Evolutionary conservation across 2,329 filamentous ascomycete species (phyloP).

Genomic region (Sporothrix pseudoabietina): DNA sequence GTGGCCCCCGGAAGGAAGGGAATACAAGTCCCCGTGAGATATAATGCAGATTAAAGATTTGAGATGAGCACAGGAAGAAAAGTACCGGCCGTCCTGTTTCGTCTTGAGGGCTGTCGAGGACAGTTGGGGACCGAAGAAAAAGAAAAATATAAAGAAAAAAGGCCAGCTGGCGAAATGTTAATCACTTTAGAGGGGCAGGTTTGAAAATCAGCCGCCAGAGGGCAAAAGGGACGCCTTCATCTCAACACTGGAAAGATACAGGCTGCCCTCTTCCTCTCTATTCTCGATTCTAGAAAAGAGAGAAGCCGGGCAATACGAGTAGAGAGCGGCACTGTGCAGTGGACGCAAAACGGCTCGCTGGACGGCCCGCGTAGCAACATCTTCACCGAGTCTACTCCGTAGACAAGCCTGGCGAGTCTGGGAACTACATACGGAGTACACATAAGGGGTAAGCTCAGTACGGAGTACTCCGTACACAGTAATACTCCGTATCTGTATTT

Average conservation of each 20-base stretch:
- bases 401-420: no score
- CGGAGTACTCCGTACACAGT: no score
- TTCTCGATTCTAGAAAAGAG: constrained; percentile 2
- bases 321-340: background rate
- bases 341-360: background rate
- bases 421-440: no score
- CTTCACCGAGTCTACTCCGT: background rate
- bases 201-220: background rate
- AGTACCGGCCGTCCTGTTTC: background rate
- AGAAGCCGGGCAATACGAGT: background rate
- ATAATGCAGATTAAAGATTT: background rate
- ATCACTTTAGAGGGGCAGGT: background rate
- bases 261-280: background rate
- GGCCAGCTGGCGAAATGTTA: background rate
- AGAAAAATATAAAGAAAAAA: no score
- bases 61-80: constrained; percentile 9
- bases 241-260: background rate
- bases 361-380: background rate
- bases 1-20: background rate
- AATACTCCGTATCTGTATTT: background rate
- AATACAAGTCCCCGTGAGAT: constrained; percentile 8
- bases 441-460: no score
- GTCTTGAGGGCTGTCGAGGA: background rate
- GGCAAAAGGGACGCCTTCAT: no score
- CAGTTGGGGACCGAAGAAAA: background rate